Percentiles rank a stretch among this genome's conserved stretches.
Evolutionary conservation across 192 early-diverging fungal genomes (phyloP).

Genomic region (Coemansia sp.): DNA sequence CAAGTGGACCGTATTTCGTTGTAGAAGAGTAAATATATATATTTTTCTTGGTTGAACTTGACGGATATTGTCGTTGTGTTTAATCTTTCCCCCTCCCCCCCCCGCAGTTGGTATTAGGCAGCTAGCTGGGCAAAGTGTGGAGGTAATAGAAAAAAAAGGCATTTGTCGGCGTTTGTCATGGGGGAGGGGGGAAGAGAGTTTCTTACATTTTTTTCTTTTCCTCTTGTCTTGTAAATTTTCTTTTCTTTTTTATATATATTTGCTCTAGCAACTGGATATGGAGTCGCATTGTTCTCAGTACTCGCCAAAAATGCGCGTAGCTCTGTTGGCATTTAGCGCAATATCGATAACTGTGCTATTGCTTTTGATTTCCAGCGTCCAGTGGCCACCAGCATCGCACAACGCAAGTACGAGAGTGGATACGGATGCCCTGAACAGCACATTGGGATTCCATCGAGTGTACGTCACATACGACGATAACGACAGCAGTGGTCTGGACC

Average conservation of each 20-base stretch:
- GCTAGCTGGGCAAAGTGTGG: background rate
- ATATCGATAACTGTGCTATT: background rate
- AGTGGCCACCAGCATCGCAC: background rate
- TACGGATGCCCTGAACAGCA: slow-evolving; percentile 25
- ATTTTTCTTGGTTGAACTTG: no score
- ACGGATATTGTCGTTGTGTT: background rate
- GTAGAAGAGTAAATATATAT: slow-evolving; percentile 27
- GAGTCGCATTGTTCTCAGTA: background rate
- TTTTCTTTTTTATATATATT: no score
- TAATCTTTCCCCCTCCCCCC: background rate
- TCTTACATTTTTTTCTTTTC: background rate
- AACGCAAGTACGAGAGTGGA: background rate
- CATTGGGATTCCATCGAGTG: slow-evolving; percentile 32
- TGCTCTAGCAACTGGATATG: background rate
- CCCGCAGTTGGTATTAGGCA: background rate
- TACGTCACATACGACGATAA: slow-evolving; percentile 13
- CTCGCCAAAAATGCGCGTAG: background rate
- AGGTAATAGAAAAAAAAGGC: no score
- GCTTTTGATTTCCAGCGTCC: background rate
- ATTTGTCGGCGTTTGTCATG: no score
- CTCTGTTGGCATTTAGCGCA: background rate
- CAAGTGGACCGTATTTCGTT: slow-evolving; percentile 29
- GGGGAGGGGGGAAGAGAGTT: background rate
- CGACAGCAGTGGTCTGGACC: background rate
- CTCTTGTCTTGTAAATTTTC: background rate